Evolutionary conservation across 2,329 filamentous ascomycete genomes (phyloP).

Genomic region (Elsinoe necatrix): DNA sequence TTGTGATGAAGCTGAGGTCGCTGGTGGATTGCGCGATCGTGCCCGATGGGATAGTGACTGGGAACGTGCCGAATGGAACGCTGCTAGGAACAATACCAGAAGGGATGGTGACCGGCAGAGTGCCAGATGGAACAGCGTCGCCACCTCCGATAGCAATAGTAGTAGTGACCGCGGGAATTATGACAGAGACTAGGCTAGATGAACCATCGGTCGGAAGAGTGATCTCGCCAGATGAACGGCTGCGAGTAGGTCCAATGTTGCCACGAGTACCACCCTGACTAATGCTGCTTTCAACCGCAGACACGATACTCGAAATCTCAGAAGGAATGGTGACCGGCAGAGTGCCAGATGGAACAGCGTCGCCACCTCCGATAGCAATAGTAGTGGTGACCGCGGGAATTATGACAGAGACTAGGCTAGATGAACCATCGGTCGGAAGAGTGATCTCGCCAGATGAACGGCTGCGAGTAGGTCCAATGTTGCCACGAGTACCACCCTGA

Average conservation of each 20-base stretch:
- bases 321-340: neutral
- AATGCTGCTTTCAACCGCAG: constrained; percentile 9
- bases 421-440: neutral
- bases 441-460: neutral
- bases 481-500: neutral
- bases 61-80: neutral
- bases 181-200: neutral
- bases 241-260: neutral
- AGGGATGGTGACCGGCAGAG: neutral
- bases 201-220: neutral
- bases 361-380: neutral
- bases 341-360: neutral
- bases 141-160: neutral
- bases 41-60: neutral
- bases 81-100: neutral
- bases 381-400: neutral
- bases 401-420: neutral
- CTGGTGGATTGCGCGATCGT: neutral
- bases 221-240: neutral
- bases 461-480: neutral
- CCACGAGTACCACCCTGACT: constrained; percentile 4
- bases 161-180: neutral
- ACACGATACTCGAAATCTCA: too few species aligned
- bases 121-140: neutral
- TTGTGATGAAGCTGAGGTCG: constrained; percentile 4